Conservation (phyloP, 257 asterid genomes). For the Nicotiana knightiana region DNA sequence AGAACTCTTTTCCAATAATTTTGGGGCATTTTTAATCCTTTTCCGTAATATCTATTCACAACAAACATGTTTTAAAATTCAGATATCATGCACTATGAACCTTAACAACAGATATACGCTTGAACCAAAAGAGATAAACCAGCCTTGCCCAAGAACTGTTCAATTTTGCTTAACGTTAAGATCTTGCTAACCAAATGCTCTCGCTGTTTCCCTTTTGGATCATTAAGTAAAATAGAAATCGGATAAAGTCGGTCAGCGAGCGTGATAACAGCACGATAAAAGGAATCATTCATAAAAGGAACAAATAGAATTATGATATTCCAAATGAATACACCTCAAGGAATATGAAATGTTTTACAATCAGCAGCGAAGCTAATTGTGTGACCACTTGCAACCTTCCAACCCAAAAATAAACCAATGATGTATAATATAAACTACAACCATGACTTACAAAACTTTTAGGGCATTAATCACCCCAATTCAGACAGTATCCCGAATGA, state of each 20-base stretch:
- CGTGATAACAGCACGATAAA: neutral
- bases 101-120: neutral
- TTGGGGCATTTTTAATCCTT: too few species aligned
- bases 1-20: too few species aligned
- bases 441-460: slow-evolving; percentile 4
- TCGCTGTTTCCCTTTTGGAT: neutral
- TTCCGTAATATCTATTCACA: too few species aligned
- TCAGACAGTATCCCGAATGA: neutral
- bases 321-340: slow-evolving; percentile 5
- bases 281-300: neutral
- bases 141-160: too few species aligned
- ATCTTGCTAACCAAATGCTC: neutral
- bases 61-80: too few species aligned
- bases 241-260: neutral
- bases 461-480: slow-evolving; percentile 9
- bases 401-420: slow-evolving; percentile 23
- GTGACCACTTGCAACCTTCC: neutral
- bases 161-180: too few species aligned
- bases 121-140: too few species aligned
- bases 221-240: neutral
- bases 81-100: neutral
- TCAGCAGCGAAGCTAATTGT: slow-evolving; percentile 9
- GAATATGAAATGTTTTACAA: slow-evolving; percentile 20
- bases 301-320: neutral
- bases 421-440: slow-evolving; percentile 7